These are phyloP conservation scores for Capsicum chinense DNA, from an alignment of 257 asterid genomes.

Conservation along the genomic window DNA sequence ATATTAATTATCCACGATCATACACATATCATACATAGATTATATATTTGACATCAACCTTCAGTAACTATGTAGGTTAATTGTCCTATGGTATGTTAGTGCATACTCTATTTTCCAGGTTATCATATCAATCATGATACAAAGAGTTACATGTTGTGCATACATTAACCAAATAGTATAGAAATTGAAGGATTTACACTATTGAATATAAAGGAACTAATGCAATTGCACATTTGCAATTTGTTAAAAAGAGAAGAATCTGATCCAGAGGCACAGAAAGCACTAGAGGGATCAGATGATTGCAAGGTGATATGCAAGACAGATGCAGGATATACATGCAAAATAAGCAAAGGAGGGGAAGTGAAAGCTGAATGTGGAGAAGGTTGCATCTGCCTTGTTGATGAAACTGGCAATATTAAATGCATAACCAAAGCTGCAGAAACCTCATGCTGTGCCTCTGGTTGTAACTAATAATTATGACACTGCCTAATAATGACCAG, in stretches of 20 bases:
- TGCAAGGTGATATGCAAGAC: conserved; percentile 29
- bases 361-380: conserved; percentile 33
- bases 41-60: too few relatives aligned
- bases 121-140: background rate
- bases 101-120: background rate
- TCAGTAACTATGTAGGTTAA: too few relatives aligned
- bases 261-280: conserved; percentile 7
- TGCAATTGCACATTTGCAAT: background rate
- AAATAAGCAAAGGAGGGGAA: conserved; percentile 21
- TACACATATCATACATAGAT: too few relatives aligned
- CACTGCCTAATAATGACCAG: too few relatives aligned
- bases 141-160: too few relatives aligned
- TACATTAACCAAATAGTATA: background rate
- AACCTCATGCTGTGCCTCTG: background rate
- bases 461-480: background rate
- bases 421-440: background rate
- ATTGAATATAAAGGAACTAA: background rate
- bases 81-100: too few relatives aligned
- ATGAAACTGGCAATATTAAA: conserved; percentile 22
- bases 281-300: conserved; percentile 2
- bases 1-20: too few relatives aligned
- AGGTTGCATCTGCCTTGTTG: conserved; percentile 32
- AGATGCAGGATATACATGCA: conserved; percentile 23
- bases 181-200: background rate
- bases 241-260: conserved; percentile 25